Conservation (phyloP, 352 stramenopile genomes). For the Pythium monospermum region DNA sequence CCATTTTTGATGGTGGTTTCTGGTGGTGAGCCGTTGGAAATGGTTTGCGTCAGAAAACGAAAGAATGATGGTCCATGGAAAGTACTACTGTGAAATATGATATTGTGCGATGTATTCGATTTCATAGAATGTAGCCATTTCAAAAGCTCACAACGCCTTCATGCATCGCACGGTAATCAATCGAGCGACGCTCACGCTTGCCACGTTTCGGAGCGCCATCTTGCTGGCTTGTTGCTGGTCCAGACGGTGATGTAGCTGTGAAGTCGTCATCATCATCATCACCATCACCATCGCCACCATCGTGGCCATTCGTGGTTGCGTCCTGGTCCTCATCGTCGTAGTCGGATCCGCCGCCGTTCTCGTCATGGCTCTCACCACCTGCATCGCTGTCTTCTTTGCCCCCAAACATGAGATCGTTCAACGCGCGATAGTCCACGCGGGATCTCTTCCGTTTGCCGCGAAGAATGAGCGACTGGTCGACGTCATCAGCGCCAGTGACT, state of each 20-base stretch:
- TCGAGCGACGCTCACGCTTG: constrained; percentile 23
- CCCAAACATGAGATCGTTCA: constrained; percentile 78
- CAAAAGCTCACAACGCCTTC: constrained; percentile 33
- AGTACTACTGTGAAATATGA: not conserved
- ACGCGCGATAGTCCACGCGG: constrained; percentile 70
- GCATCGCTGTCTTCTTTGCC: constrained; percentile 55
- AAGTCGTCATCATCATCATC: constrained; percentile 17
- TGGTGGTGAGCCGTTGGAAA: not conserved
- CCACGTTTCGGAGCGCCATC: constrained; percentile 9
- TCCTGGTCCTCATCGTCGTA: constrained; percentile 24
- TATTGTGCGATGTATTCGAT: not conserved
- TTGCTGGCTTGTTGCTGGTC: not conserved
- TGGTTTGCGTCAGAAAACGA: too few species aligned
- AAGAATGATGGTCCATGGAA: too few species aligned
- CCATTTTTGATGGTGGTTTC: not conserved
- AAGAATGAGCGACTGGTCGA: constrained; percentile 43
- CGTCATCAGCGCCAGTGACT: constrained; percentile 13
- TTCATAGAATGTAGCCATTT: not conserved
- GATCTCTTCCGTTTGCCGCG: constrained; percentile 75
- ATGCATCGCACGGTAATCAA: constrained; percentile 50
- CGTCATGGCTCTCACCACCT: constrained; percentile 26
- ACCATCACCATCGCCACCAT: constrained; percentile 19
- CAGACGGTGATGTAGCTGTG: constrained; percentile 9
- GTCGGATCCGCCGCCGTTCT: constrained; percentile 38
- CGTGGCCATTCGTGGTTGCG: constrained; percentile 23